Evolutionary conservation across 345 rosid species (phyloP).

Genomic region (Lenwebbia sp.): DNA sequence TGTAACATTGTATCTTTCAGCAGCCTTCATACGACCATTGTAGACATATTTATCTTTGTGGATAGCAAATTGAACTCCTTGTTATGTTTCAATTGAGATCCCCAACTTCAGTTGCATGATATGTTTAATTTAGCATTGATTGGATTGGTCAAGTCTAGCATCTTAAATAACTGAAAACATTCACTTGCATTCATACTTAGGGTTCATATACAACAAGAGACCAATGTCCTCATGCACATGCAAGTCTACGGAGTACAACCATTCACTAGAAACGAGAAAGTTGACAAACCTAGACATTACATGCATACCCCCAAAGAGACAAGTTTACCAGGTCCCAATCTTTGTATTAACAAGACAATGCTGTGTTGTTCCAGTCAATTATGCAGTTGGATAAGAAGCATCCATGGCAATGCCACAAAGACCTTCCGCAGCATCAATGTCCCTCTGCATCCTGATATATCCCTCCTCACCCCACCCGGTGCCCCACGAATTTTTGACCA

Average conservation of each 20-base stretch:
- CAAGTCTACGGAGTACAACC: background rate
- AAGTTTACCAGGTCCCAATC: background rate
- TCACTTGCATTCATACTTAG: background rate
- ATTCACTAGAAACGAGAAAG: background rate
- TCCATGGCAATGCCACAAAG: slow-evolving; percentile 15
- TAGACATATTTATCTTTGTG: too few relatives aligned
- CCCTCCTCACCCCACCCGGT: slow-evolving; percentile 12
- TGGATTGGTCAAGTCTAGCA: background rate
- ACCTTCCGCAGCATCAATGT: slow-evolving; percentile 1
- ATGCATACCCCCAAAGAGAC: too few relatives aligned
- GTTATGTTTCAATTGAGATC: too few relatives aligned
- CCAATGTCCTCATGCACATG: background rate
- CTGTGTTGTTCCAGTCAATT: background rate
- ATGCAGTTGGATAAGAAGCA: slow-evolving; percentile 8
- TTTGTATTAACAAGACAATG: background rate
- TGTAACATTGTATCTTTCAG: too few relatives aligned
- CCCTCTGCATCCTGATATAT: slow-evolving; percentile 12
- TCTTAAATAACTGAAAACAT: background rate
- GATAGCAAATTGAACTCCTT: too few relatives aligned
- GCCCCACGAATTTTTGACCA: slow-evolving; percentile 18
- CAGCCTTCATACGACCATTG: too few relatives aligned
- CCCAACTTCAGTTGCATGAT: too few relatives aligned
- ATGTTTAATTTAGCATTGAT: background rate
- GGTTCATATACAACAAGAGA: background rate
- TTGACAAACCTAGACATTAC: background rate